Percentiles rank a stretch among this genome's conserved stretches.
Evolutionary conservation across 2,329 filamentous ascomycete species (phyloP).

Genomic region (Diaporthe nobilis): DNA sequence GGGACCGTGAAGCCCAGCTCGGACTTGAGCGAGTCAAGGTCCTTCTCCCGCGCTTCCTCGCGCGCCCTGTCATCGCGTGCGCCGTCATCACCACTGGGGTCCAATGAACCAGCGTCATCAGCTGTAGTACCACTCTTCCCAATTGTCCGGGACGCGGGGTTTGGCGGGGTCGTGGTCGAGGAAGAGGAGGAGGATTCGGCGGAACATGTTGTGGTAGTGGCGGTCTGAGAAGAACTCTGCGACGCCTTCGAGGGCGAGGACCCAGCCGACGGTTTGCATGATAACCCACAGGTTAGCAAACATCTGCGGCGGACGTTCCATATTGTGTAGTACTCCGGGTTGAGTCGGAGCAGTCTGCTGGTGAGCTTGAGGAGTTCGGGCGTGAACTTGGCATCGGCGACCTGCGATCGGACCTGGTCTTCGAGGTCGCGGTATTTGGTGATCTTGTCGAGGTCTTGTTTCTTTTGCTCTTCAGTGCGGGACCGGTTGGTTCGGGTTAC

Average conservation of each 20-base stretch:
- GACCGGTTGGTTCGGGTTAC: slow-evolving; percentile 77
- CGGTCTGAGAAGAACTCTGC: slow-evolving; percentile 67
- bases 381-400: slow-evolving; percentile 65
- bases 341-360: slow-evolving; percentile 80
- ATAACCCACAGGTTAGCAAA: slow-evolving; percentile 72
- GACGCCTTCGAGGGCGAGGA: slow-evolving; percentile 68
- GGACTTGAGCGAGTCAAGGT: slow-evolving; percentile 71
- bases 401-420: slow-evolving; percentile 75
- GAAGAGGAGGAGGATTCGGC: slow-evolving; percentile 70
- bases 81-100: slow-evolving; percentile 22
- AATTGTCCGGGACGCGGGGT: slow-evolving; percentile 61
- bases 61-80: slow-evolving; percentile 20
- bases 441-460: slow-evolving; percentile 83
- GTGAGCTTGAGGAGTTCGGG: slow-evolving; percentile 75
- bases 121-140: slow-evolving; percentile 70
- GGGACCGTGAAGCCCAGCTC: slow-evolving; percentile 89
- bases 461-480: slow-evolving; percentile 78
- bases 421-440: slow-evolving; percentile 81
- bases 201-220: slow-evolving; percentile 73
- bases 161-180: slow-evolving; percentile 65
- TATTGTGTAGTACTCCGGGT: slow-evolving; percentile 91
- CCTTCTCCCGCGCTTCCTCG: slow-evolving; percentile 45
- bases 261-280: slow-evolving; percentile 66
- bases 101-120: slow-evolving; percentile 53
- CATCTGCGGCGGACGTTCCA: slow-evolving; percentile 86